Conservation (phyloP, 495 filamentous ascomycete genomes). For the Sordaria brevicollis region DNA sequence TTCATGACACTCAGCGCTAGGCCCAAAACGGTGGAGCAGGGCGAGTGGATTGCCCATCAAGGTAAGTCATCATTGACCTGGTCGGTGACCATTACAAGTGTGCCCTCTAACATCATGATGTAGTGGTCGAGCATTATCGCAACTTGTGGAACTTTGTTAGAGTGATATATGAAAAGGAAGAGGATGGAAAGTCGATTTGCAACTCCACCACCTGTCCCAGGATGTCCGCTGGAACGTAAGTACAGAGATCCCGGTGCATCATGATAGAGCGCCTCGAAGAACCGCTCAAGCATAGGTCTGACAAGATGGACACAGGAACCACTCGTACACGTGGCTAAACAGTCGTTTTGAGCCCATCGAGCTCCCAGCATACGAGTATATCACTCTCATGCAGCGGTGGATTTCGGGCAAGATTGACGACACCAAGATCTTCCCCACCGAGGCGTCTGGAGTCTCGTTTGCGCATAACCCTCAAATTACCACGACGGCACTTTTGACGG, state of each 20-base stretch:
- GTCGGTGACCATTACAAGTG: neutral
- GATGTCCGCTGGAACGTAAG: slow-evolving; percentile 87
- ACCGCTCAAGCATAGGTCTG: slow-evolving; percentile 7
- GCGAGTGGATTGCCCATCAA: slow-evolving; percentile 93
- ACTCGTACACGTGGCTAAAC: slow-evolving; percentile 89
- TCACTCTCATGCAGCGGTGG: slow-evolving; percentile 87
- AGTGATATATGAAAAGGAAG: slow-evolving; percentile 70
- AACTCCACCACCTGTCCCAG: slow-evolving; percentile 73
- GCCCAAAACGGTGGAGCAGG: slow-evolving; percentile 78
- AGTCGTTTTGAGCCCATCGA: slow-evolving; percentile 51
- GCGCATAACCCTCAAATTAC: slow-evolving; percentile 45
- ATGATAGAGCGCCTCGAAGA: slow-evolving; percentile 6
- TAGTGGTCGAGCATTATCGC: slow-evolving; percentile 87
- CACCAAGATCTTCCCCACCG: slow-evolving; percentile 74
- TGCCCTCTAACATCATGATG: neutral
- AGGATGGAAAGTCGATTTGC: slow-evolving; percentile 63
- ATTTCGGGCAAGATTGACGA: slow-evolving; percentile 87
- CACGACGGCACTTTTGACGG: slow-evolving; percentile 51
- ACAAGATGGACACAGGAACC: slow-evolving; percentile 39
- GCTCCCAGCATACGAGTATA: slow-evolving; percentile 75
- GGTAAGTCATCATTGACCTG: slow-evolving; percentile 39
- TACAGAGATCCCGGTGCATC: slow-evolving; percentile 9
- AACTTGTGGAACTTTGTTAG: slow-evolving; percentile 75
- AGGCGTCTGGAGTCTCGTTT: slow-evolving; percentile 45
- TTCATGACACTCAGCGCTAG: slow-evolving; percentile 89